Conservation (phyloP, 805 yeast genomes). For the Candida ortonii region DNA sequence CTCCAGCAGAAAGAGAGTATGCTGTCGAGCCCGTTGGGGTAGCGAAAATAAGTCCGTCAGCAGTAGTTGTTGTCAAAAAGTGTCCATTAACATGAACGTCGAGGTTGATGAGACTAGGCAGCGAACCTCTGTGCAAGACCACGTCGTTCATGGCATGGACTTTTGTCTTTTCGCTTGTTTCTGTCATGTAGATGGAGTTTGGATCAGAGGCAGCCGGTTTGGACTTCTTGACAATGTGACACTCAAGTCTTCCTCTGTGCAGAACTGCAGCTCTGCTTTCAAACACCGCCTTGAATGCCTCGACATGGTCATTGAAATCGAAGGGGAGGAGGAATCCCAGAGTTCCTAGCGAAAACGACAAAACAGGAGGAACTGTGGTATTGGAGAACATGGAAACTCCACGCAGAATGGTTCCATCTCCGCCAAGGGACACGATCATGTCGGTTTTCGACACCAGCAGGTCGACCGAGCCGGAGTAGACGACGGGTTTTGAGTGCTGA, state of each 20-base stretch:
- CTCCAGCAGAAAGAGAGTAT: slow-evolving; percentile 85
- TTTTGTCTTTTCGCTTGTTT: slow-evolving; percentile 28
- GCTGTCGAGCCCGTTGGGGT: slow-evolving; percentile 98
- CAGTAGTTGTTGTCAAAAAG: slow-evolving; percentile 83
- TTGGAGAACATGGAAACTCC: slow-evolving; percentile 78
- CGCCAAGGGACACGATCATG: slow-evolving; percentile 84
- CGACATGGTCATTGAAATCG: slow-evolving; percentile 59
- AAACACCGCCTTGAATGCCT: slow-evolving; percentile 65
- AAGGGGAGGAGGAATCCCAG: slow-evolving; percentile 87
- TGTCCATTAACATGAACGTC: slow-evolving; percentile 85
- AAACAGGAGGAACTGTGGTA: slow-evolving; percentile 77
- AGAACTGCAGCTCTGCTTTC: slow-evolving; percentile 67
- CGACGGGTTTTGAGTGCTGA: slow-evolving; percentile 26
- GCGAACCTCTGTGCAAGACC: slow-evolving; percentile 80
- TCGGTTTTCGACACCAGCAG: slow-evolving; percentile 70
- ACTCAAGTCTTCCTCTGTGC: slow-evolving; percentile 75
- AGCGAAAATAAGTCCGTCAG: slow-evolving; percentile 81
- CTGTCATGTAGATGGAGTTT: slow-evolving; percentile 17
- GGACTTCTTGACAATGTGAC: slow-evolving; percentile 53
- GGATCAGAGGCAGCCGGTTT: slow-evolving; percentile 9
- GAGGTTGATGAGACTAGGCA: slow-evolving; percentile 79
- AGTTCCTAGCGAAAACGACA: slow-evolving; percentile 87
- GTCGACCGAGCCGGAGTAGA: slow-evolving; percentile 57
- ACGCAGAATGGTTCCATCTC: slow-evolving; percentile 89
- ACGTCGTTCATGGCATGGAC: slow-evolving; percentile 91